Conservation (phyloP, 2,329 filamentous ascomycete genomes). For the Hypoxylon sp. region DNA sequence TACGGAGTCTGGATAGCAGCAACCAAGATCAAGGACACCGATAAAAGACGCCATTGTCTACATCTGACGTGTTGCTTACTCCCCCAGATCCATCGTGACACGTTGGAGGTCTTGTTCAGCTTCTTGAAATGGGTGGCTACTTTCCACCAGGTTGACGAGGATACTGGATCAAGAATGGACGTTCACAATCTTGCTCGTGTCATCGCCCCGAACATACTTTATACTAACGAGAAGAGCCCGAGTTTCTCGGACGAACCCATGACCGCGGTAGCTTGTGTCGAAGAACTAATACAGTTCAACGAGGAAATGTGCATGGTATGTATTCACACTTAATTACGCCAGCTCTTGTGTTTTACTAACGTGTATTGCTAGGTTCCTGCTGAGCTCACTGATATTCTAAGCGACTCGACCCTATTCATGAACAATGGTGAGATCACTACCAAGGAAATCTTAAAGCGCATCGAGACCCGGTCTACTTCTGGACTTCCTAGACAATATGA, state of each 20-base stretch:
- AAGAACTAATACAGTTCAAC: constrained; percentile 89
- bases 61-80: constrained; percentile 92
- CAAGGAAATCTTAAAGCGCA: constrained; percentile 95
- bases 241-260: constrained; percentile 88
- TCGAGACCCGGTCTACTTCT: constrained; percentile 74
- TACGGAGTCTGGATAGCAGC: constrained; percentile 90
- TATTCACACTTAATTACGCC: constrained; percentile 34
- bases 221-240: constrained; percentile 70
- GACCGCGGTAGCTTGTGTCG: constrained; percentile 90
- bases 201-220: constrained; percentile 94
- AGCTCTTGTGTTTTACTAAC: constrained; percentile 19
- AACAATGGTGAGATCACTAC: constrained; percentile 88
- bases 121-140: constrained; percentile 98
- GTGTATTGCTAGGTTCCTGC: constrained; percentile 78
- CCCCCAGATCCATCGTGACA: constrained; percentile 91
- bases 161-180: constrained; percentile 98
- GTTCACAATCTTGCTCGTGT: constrained; percentile 97
- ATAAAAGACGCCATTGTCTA: constrained; percentile 82
- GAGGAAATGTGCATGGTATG: constrained; percentile 97
- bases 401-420: constrained; percentile 83
- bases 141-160: constrained; percentile 96
- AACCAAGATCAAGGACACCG: constrained; percentile 84
- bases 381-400: constrained; percentile 85
- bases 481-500: constrained; percentile 67
- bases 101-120: constrained; percentile 91